phyloP scores from a whole-genome alignment of 805 yeast species.

The Lachancea mirantina region DNA sequence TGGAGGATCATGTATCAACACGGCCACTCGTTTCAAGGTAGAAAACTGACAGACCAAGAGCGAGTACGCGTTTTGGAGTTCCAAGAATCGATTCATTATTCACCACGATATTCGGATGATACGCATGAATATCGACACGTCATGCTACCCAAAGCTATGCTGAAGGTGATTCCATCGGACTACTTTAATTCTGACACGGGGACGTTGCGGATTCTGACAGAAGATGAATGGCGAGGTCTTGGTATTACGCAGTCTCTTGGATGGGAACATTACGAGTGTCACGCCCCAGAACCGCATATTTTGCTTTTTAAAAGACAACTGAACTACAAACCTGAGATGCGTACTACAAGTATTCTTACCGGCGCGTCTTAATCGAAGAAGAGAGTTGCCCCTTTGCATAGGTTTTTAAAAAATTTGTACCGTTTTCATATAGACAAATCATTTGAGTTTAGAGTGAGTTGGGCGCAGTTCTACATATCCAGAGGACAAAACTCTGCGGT shows the following conservation, averaged over 20 bases:
- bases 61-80: constrained; percentile 82
- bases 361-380: too few species aligned
- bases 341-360: constrained; percentile 21
- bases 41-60: constrained; percentile 77
- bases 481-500: too few species aligned
- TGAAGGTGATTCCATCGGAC: constrained; percentile 88
- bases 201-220: constrained; percentile 79
- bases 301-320: constrained; percentile 72
- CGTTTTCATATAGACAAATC: too few species aligned
- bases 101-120: constrained; percentile 87
- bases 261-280: constrained; percentile 97
- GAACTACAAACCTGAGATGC: constrained; percentile 40
- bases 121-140: constrained; percentile 92
- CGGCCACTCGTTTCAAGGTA: constrained; percentile 34
- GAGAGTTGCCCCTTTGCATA: too few species aligned
- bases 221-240: constrained; percentile 97
- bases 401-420: too few species aligned
- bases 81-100: constrained; percentile 89
- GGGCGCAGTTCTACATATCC: too few species aligned
- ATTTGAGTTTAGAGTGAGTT: too few species aligned
- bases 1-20: constrained; percentile 31
- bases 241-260: constrained; percentile 97
- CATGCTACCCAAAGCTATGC: constrained; percentile 92
- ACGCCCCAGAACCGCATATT: constrained; percentile 98
- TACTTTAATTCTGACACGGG: constrained; percentile 92